A percentile compares a stretch with the other conserved stretches of the same genome.
These are phyloP conservation scores for Pleurotus ostreatus DNA, from an alignment of 768 basidiomycete genomes.

Conservation along the genomic window DNA sequence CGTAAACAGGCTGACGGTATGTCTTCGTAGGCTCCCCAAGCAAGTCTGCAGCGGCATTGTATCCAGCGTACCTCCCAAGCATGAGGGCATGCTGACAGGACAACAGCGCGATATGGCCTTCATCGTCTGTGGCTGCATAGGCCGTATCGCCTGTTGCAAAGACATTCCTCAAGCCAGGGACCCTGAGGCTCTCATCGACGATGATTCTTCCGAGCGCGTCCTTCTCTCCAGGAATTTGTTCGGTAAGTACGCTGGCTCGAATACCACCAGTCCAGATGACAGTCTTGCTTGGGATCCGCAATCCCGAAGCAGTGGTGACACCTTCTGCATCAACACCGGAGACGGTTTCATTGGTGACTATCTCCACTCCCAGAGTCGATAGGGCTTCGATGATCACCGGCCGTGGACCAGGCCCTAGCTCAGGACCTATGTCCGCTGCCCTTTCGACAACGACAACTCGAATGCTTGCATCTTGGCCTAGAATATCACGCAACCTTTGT, in stretches of 20 bases:
- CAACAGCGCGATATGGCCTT: constrained; percentile 14
- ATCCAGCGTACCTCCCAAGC: constrained; percentile 13
- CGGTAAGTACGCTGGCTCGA: constrained; percentile 16
- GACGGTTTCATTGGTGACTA: constrained; percentile 12
- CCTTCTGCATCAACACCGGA: constrained; percentile 15
- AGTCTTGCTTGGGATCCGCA: constrained; percentile 15
- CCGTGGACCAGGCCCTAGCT: constrained; percentile 13
- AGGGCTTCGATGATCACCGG: constrained; percentile 14
- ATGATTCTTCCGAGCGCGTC: constrained; percentile 15
- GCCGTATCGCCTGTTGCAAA: constrained; percentile 17
- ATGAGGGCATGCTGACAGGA: constrained; percentile 17
- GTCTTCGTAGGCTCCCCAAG: constrained; percentile 11
- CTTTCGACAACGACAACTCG: constrained; percentile 15
- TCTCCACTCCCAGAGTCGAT: constrained; percentile 11
- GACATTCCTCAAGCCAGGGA: constrained; percentile 13
- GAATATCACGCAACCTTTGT: constrained; percentile 12
- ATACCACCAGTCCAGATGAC: constrained; percentile 20
- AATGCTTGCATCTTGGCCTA: constrained; percentile 12
- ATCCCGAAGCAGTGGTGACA: constrained; percentile 13
- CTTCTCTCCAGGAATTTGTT: constrained; percentile 15
- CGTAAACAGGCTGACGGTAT: constrained; percentile 16
- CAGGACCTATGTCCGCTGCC: constrained; percentile 6
- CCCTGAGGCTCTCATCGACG: constrained; percentile 12
- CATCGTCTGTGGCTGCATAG: constrained; percentile 13
- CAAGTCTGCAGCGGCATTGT: constrained; percentile 17